Evolutionary conservation across 345 rosid genomes (phyloP).

Genomic region (Salix brachista): DNA sequence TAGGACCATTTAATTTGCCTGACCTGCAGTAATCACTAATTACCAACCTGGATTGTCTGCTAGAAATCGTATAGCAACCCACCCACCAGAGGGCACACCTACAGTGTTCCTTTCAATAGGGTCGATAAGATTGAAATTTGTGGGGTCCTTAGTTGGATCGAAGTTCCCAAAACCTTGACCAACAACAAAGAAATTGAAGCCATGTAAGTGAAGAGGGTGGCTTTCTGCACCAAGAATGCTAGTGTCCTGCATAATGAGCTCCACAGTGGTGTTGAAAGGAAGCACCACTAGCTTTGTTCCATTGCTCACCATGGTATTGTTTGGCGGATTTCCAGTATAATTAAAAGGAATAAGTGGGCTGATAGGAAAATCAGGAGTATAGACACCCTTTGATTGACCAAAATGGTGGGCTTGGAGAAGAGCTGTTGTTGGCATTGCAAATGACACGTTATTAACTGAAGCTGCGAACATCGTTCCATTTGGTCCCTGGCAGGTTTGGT

Average conservation of each 20-base stretch:
- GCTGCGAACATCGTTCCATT: no score
- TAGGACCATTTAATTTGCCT: no score
- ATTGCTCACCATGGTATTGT: conserved; percentile 4
- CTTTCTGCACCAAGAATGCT: not conserved
- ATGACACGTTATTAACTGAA: no score
- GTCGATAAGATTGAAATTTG: conserved; percentile 9
- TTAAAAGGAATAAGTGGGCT: conserved; percentile 1
- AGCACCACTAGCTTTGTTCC: conserved; percentile 6
- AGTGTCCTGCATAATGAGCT: conserved; percentile 8
- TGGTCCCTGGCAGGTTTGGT: no score
- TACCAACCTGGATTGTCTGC: no score
- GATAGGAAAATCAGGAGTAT: conserved; percentile 6
- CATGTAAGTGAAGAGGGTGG: not conserved
- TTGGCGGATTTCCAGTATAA: conserved; percentile 8
- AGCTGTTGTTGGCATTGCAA: conserved; percentile 6
- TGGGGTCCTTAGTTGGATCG: not conserved
- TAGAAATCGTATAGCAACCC: no score
- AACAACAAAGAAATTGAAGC: not conserved
- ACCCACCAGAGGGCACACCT: no score
- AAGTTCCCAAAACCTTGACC: conserved; percentile 9
- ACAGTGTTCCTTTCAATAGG: no score
- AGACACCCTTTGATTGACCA: conserved; percentile 2
- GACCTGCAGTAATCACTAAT: no score
- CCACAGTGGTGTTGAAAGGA: conserved; percentile 1
- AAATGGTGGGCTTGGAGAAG: conserved; percentile 1